phyloP scores from a whole-genome alignment of 805 yeast genomes.

The Tanozyma kutaoensis region DNA sequence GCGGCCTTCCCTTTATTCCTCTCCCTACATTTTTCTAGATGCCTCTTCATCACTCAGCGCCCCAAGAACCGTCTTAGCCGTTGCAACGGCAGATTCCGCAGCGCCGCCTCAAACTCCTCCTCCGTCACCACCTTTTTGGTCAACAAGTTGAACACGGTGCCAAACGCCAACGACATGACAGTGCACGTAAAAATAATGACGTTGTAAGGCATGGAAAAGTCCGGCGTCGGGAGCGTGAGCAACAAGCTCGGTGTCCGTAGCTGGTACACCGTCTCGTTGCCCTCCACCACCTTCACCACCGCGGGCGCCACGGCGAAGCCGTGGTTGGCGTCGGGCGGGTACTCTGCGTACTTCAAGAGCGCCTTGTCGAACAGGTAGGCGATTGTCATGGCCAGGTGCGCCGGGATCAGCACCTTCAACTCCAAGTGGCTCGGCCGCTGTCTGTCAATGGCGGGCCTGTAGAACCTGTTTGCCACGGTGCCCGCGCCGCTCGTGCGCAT shows the following conservation, averaged over 20 bases:
- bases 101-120: slow-evolving; percentile 44
- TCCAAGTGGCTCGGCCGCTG: slow-evolving; percentile 76
- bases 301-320: slow-evolving; percentile 95
- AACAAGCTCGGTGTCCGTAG: slow-evolving; percentile 79
- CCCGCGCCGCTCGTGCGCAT: slow-evolving; percentile 18
- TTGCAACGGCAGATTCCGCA: too few relatives aligned
- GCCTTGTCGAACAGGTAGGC: slow-evolving; percentile 82
- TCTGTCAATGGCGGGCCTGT: slow-evolving; percentile 71
- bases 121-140: slow-evolving; percentile 65
- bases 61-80: too few relatives aligned
- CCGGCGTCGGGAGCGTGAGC: slow-evolving; percentile 87
- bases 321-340: slow-evolving; percentile 99
- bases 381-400: slow-evolving; percentile 43
- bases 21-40: too few relatives aligned
- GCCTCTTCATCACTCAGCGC: too few relatives aligned
- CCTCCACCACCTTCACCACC: slow-evolving; percentile 41
- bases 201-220: slow-evolving; percentile 97
- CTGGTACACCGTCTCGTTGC: slow-evolving; percentile 23
- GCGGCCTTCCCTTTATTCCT: too few relatives aligned
- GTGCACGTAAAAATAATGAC: slow-evolving; percentile 92
- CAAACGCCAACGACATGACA: slow-evolving; percentile 84
- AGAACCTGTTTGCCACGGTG: slow-evolving; percentile 38
- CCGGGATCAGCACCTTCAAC: slow-evolving; percentile 49
- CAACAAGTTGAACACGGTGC: slow-evolving; percentile 68
- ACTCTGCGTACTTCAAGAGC: slow-evolving; percentile 70